A percentile compares a stretch with the other conserved stretches of the same genome.
phyloP scores from a whole-genome alignment of 2,329 filamentous ascomycete species.

The Pyrenophora seminiperda region DNA sequence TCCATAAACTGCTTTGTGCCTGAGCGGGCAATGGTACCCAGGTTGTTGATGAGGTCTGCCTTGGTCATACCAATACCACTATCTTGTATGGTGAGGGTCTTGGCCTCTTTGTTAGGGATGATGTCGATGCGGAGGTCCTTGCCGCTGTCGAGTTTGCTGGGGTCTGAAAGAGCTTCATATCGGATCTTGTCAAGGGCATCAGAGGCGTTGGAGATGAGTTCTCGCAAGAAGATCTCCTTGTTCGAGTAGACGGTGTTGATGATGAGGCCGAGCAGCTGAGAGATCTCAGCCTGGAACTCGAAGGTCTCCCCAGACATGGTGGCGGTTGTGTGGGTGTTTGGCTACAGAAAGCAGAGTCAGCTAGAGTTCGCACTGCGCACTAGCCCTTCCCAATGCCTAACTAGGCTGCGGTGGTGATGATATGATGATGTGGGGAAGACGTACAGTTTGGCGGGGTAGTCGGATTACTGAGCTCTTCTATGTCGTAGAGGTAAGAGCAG shows the following conservation, averaged over 20 bases:
- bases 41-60: slow-evolving; percentile 99
- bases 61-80: slow-evolving; percentile 99
- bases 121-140: slow-evolving; percentile 99
- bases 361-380: slow-evolving; percentile 3
- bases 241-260: slow-evolving; percentile 99
- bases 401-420: slow-evolving; percentile 14
- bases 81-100: slow-evolving; percentile 96
- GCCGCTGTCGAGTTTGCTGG: slow-evolving; percentile 93
- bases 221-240: slow-evolving; percentile 99
- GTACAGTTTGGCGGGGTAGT: slow-evolving; percentile 28
- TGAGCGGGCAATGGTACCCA: slow-evolving; percentile 98
- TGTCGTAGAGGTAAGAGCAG: slow-evolving; percentile 27
- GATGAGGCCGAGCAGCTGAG: slow-evolving; percentile 98
- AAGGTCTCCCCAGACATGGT: slow-evolving; percentile 92
- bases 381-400: neutral
- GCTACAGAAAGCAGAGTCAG: slow-evolving; percentile 20
- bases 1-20: slow-evolving; percentile 99
- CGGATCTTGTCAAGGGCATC: slow-evolving; percentile 99
- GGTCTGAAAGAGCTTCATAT: slow-evolving; percentile 97
- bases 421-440: slow-evolving; percentile 19
- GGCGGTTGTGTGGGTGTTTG: slow-evolving; percentile 28
- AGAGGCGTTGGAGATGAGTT: slow-evolving; percentile 97
- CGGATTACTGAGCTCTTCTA: slow-evolving; percentile 27
- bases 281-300: slow-evolving; percentile 99
- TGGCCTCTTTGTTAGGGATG: slow-evolving; percentile 95